Evolutionary conservation across 108 stramenopile species (phyloP).

Genomic region (Chaetoceros tenuissimus): DNA sequence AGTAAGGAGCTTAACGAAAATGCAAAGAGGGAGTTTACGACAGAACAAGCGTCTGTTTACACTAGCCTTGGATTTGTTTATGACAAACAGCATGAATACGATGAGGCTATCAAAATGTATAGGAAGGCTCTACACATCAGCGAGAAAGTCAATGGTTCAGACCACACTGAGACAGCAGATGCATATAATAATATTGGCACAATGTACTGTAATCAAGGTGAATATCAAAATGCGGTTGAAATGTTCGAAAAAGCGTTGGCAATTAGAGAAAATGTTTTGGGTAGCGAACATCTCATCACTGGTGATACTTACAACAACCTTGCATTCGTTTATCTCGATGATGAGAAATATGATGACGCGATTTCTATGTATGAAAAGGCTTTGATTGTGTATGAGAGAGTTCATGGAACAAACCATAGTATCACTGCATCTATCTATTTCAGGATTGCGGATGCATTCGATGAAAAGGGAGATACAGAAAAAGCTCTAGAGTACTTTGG

Average conservation of each 20-base stretch:
- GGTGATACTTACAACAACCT: conserved; percentile 15
- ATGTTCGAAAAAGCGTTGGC: conserved; percentile 22
- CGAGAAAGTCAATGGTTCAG: conserved; percentile 16
- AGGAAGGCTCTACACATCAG: conserved; percentile 14
- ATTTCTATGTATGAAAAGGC: conserved; percentile 13
- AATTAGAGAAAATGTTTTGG: conserved; percentile 14
- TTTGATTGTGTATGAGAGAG: conserved; percentile 14
- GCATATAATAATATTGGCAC: conserved; percentile 14
- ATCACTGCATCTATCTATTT: no score
- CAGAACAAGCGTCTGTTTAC: no score
- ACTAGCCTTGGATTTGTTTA: no score
- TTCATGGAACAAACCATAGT: conserved; percentile 21
- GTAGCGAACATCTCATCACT: conserved; percentile 21
- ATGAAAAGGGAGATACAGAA: no score
- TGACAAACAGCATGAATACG: no score
- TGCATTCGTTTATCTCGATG: no score
- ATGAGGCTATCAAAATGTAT: conserved; percentile 14
- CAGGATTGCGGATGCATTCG: no score
- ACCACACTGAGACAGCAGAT: conserved; percentile 20
- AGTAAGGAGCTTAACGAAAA: no score
- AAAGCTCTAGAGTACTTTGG: no score
- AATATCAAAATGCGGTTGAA: conserved; percentile 16
- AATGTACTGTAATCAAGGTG: conserved; percentile 14
- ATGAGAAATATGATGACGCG: conserved; percentile 22
- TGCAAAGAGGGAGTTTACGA: no score